Percentiles rank a stretch among this genome's conserved stretches.
Conservation (phyloP, 495 filamentous ascomycete genomes). For the Penicillium tannophilum region DNA sequence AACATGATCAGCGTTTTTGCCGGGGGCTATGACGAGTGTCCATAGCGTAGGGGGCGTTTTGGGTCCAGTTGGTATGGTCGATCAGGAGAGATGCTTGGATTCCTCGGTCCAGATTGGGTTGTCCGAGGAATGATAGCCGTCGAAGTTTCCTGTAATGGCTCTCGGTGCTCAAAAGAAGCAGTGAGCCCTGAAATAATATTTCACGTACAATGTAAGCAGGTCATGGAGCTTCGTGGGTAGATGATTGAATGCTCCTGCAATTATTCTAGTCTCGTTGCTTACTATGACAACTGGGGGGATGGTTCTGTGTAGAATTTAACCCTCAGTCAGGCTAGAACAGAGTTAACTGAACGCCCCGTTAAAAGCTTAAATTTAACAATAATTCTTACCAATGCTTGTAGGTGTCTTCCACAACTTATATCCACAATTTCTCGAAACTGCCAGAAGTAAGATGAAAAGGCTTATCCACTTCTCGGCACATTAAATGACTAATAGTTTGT, state of each 20-base stretch:
- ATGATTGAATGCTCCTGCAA: no score
- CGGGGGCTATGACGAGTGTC: conserved; percentile 16
- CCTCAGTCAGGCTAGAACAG: no score
- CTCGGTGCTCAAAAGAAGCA: neutral
- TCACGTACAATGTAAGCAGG: neutral
- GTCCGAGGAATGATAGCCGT: conserved; percentile 29
- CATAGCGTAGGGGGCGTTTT: conserved; percentile 20
- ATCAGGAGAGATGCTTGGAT: conserved; percentile 1
- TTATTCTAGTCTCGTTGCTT: no score
- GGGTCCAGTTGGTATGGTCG: conserved; percentile 12
- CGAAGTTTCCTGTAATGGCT: conserved; percentile 7
- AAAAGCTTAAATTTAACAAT: neutral
- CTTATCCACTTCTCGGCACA: neutral
- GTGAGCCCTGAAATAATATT: neutral
- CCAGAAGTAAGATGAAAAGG: neutral
- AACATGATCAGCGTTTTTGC: conserved; percentile 20
- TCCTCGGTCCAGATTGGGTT: conserved; percentile 5
- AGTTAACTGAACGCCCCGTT: neutral
- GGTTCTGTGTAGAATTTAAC: no score
- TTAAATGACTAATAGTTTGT: neutral
- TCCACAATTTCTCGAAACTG: neutral
- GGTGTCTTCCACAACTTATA: neutral
- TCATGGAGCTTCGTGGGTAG: neutral
- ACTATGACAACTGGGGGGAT: no score
- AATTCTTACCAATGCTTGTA: neutral